Conservation (phyloP, 306 rosid genomes). For the Coriaria nepalensis region DNA sequence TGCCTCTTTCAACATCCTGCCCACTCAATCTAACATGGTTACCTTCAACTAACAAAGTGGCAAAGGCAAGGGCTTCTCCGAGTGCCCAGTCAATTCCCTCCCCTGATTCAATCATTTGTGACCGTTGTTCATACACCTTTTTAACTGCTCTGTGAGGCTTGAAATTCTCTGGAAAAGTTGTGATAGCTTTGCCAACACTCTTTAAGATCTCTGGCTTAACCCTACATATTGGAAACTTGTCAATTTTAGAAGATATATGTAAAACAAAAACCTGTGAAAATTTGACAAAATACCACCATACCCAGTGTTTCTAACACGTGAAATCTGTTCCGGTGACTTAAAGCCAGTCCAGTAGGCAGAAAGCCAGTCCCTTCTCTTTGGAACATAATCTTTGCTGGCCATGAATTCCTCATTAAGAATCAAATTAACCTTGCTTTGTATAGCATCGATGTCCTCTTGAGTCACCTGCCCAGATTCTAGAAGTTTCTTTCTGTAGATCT, state of each 20-base stretch:
- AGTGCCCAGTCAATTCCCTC: conserved; percentile 94
- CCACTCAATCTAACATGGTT: conserved; percentile 92
- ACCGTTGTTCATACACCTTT: conserved; percentile 74
- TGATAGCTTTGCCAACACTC: conserved; percentile 80
- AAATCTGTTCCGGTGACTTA: conserved; percentile 91
- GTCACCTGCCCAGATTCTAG: conserved; percentile 55
- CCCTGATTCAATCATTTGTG: conserved; percentile 85
- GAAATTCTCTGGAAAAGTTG: conserved; percentile 57
- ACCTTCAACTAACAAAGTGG: conserved; percentile 77
- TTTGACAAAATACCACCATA: conserved; percentile 19
- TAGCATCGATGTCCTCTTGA: conserved; percentile 55
- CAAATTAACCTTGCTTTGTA: conserved; percentile 49
- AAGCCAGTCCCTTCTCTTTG: conserved; percentile 89
- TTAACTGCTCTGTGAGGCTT: conserved; percentile 78
- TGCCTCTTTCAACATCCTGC: conserved; percentile 97
- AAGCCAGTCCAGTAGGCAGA: conserved; percentile 90
- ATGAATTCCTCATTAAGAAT: conserved; percentile 77
- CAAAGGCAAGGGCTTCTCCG: conserved; percentile 94
- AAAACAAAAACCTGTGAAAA: background rate
- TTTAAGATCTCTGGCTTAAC: conserved; percentile 87
- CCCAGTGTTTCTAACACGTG: conserved; percentile 91
- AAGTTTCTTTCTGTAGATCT: conserved; percentile 68
- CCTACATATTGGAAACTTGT: conserved; percentile 24
- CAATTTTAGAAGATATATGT: conserved; percentile 10
- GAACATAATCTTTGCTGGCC: conserved; percentile 82